Percentiles rank a stretch among this genome's conserved stretches.
phyloP scores from a whole-genome alignment of 1,139 yeast genomes.

The Protomyces arabidopsidicola region DNA sequence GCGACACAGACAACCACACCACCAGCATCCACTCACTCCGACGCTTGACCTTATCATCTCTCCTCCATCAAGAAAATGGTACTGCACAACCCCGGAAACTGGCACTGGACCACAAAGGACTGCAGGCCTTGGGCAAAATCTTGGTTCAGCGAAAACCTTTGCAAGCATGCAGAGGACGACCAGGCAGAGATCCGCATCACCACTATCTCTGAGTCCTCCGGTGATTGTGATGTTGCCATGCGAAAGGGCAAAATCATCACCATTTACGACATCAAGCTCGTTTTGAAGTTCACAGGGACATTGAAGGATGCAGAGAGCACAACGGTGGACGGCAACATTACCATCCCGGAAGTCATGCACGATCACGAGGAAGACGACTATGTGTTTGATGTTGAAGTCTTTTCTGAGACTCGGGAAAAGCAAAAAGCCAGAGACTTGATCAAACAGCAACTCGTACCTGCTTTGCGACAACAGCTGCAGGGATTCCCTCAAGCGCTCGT shows the following conservation, averaged over 20 bases:
- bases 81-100: conserved; percentile 19
- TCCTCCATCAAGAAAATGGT: not conserved
- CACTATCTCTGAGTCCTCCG: conserved; percentile 68
- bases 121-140: conserved; percentile 84
- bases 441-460: conserved; percentile 61
- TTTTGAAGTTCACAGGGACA: conserved; percentile 55
- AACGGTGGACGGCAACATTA: conserved; percentile 58
- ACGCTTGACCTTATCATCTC: not conserved
- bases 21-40: not conserved
- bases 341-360: conserved; percentile 90
- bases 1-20: not conserved
- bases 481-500: conserved; percentile 76
- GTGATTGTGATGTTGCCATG: conserved; percentile 95
- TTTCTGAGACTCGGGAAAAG: conserved; percentile 47
- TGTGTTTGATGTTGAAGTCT: conserved; percentile 69
- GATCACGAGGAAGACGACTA: conserved; percentile 81
- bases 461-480: conserved; percentile 55
- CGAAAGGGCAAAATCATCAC: conserved; percentile 95
- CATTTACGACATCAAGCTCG: conserved; percentile 72
- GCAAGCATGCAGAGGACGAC: conserved; percentile 45
- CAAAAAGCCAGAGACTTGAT: conserved; percentile 52
- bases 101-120: conserved; percentile 98
- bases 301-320: conserved; percentile 38
- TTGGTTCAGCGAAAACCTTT: conserved; percentile 61
- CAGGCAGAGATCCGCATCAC: conserved; percentile 47